Conservation (phyloP, 495 filamentous ascomycete species). For the Parmelia sp. region DNA sequence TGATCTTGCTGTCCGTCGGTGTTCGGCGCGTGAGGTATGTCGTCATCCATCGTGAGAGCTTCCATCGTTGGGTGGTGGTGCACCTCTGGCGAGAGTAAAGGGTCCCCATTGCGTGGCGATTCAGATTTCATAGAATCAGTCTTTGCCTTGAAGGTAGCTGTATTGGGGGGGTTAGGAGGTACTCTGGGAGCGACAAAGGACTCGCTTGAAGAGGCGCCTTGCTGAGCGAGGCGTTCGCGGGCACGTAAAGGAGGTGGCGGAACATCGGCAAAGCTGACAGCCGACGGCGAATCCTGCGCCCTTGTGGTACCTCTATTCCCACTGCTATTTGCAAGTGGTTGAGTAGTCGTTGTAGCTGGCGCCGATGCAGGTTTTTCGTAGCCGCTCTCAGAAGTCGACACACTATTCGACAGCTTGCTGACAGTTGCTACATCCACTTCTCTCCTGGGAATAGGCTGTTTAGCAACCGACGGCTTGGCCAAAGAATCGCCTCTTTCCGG, state of each 20-base stretch:
- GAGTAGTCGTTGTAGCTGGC: slow-evolving; percentile 21
- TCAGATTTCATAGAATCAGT: slow-evolving; percentile 47
- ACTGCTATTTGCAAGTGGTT: slow-evolving; percentile 19
- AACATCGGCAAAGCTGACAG: slow-evolving; percentile 20
- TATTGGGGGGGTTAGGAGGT: slow-evolving; percentile 51
- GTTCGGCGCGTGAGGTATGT: slow-evolving; percentile 73
- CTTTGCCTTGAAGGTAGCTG: slow-evolving; percentile 36
- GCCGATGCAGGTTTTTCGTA: slow-evolving; percentile 25
- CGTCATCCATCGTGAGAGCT: slow-evolving; percentile 86
- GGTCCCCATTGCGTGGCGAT: slow-evolving; percentile 33
- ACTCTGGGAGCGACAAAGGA: slow-evolving; percentile 58
- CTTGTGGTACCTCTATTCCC: slow-evolving; percentile 27
- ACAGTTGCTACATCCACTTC: slow-evolving; percentile 15
- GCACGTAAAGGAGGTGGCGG: slow-evolving; percentile 26
- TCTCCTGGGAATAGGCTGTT: slow-evolving; percentile 16
- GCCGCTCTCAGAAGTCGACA: slow-evolving; percentile 8
- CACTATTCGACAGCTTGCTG: slow-evolving; percentile 19
- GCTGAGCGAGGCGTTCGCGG: slow-evolving; percentile 20
- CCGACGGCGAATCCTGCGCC: slow-evolving; percentile 35
- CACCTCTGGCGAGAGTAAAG: slow-evolving; percentile 55
- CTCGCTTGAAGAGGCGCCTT: slow-evolving; percentile 39
- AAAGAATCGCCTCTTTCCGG: slow-evolving; percentile 57
- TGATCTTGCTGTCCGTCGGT: slow-evolving; percentile 53
- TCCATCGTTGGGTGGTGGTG: slow-evolving; percentile 66
- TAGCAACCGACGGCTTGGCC: slow-evolving; percentile 26